Percentiles rank a stretch among this genome's conserved stretches.
Conservation (phyloP, 495 filamentous ascomycete species). For the Penicillium atrosanguineum region DNA sequence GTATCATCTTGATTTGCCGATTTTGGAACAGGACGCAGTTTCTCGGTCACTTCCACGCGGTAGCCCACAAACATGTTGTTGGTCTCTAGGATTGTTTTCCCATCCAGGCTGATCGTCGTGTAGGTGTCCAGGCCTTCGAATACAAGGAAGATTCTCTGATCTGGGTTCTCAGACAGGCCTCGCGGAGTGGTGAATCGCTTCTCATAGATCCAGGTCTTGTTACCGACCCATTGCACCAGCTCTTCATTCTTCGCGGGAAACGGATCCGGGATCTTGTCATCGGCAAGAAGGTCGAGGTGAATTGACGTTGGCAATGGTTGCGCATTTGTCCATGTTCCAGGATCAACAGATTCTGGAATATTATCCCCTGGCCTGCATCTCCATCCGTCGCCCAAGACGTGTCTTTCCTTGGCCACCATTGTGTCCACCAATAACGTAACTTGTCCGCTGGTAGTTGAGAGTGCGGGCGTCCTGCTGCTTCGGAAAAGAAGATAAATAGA, state of each 20-base stretch:
- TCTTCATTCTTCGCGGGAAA: conserved; percentile 69
- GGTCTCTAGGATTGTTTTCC: conserved; percentile 57
- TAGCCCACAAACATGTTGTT: conserved; percentile 73
- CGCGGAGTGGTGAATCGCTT: conserved; percentile 57
- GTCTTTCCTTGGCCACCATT: no score
- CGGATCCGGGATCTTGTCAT: conserved; percentile 60
- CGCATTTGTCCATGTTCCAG: no score
- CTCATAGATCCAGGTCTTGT: conserved; percentile 70
- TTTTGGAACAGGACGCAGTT: conserved; percentile 37
- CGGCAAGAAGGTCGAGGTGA: no score
- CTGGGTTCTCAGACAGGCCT: not conserved
- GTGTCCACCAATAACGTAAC: no score
- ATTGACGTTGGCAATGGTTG: no score
- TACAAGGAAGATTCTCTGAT: not conserved
- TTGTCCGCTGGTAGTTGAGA: no score
- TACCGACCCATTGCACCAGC: conserved; percentile 71
- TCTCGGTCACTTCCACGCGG: conserved; percentile 53
- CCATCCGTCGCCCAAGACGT: no score
- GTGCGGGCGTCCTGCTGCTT: no score
- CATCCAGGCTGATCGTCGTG: conserved; percentile 56
- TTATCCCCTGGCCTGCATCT: no score
- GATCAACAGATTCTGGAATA: no score
- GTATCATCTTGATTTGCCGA: no score
- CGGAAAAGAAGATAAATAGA: no score
- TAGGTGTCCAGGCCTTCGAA: not conserved